These are phyloP conservation scores for Thielaviopsis euricoi DNA, from an alignment of 2,329 filamentous ascomycete species.

Conservation along the genomic window DNA sequence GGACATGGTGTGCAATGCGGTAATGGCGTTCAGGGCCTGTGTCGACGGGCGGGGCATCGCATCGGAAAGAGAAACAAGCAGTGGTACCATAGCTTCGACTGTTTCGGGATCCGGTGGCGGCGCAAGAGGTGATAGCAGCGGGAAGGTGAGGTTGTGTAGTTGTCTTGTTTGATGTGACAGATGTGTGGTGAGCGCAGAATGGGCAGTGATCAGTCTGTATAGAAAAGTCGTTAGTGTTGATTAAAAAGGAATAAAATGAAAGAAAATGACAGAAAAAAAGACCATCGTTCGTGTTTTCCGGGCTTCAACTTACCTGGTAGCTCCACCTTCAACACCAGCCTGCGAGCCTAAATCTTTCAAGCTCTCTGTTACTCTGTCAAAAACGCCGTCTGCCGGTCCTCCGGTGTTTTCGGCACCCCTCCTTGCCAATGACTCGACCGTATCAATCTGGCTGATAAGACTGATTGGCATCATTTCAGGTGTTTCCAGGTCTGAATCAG, in stretches of 20 bases:
- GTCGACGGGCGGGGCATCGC: slow-evolving; percentile 50
- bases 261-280: background rate
- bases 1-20: slow-evolving; percentile 53
- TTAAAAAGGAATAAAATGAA: background rate
- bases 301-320: slow-evolving; percentile 42
- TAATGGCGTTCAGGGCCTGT: slow-evolving; percentile 46
- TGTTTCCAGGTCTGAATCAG: slow-evolving; percentile 52
- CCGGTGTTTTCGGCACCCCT: slow-evolving; percentile 50
- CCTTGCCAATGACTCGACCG: slow-evolving; percentile 53
- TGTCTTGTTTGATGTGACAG: slow-evolving; percentile 59
- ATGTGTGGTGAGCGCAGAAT: slow-evolving; percentile 59
- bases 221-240: background rate
- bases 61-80: slow-evolving; percentile 48
- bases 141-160: slow-evolving; percentile 56
- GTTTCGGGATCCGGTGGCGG: slow-evolving; percentile 45
- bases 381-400: slow-evolving; percentile 46
- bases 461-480: slow-evolving; percentile 46
- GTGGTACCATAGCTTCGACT: slow-evolving; percentile 51
- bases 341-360: slow-evolving; percentile 58
- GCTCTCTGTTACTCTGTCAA: slow-evolving; percentile 51
- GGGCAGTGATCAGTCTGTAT: slow-evolving; percentile 55
- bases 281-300: background rate
- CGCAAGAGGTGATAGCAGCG: slow-evolving; percentile 51
- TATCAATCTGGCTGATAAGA: slow-evolving; percentile 53
- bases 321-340: slow-evolving; percentile 53